Base-by-base conservation (phyloP, 2,329 filamentous ascomycete species). In the Emmonsiellopsis sp. region DNA sequence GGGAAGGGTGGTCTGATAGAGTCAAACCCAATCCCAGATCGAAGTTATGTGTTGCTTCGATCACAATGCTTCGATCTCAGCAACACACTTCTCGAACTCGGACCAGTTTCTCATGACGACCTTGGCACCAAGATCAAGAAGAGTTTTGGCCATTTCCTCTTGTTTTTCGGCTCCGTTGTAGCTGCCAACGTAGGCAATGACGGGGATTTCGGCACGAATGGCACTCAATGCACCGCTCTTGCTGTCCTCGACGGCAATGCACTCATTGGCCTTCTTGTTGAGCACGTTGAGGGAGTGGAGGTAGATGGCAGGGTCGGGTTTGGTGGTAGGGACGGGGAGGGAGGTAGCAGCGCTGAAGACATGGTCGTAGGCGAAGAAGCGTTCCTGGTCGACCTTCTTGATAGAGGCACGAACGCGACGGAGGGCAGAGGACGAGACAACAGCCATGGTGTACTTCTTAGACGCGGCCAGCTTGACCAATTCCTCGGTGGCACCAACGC, bases 231-330 rank as follows among this genome's bases (percentile, higher is more conserved):
- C 87, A 57, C 90, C 90, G 62, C 85, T 89, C 79, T 87, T 89
- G 77, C 84, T 89, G 76, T 95, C 90, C 77, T 95, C 90, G 55
- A 95, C 81, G 26, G 90, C 87, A 34, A 95, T 78, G 60, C 81
- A 84, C 76, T 94, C 85, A 46, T 76, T 75, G 1, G 88, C 76
- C 63, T 79, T 81, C 72, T 86, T 86, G 57, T 85, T 85, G 50
- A 94, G 78, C 66, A 81, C 74, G 72, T 89, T 74, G 67, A 90
- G 81, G 20, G 90, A 87, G 69, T 85, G 80, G 59, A 89, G 73
- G 76, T 95, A 95, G 72, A 95, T 86, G 61, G 88, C 87, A 15
- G 91, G 90, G 72, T 95, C 87, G 13, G 90, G 90, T 80, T 95
- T 95, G 71, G 83, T 87, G 53, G 88, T 91, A n/a, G 90, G 90